These are phyloP conservation scores for Ilex aquifolium DNA, from an alignment of 257 asterid species.

Conservation along the genomic window DNA sequence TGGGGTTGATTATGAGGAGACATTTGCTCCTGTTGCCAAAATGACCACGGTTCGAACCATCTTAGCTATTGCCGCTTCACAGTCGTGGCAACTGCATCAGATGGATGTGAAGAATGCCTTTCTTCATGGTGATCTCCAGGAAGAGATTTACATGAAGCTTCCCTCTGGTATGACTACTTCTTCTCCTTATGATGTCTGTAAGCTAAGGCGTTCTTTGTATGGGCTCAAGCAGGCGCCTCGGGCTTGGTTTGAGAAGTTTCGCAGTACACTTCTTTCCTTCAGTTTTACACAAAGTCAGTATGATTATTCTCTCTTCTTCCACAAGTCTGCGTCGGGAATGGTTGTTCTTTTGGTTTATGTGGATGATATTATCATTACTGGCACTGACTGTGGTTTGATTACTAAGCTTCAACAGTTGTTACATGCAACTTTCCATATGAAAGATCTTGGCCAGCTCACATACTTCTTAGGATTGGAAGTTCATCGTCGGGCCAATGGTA, in stretches of 20 bases:
- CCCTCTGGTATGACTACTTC: not conserved
- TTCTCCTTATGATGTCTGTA: not conserved
- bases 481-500: not conserved
- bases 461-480: not conserved
- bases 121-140: no score
- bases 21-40: no score
- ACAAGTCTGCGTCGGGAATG: not conserved
- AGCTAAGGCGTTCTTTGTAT: not conserved
- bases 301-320: not conserved
- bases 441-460: not conserved
- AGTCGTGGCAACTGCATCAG: no score
- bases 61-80: no score
- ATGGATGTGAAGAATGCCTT: no score
- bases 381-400: not conserved
- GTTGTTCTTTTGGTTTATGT: not conserved
- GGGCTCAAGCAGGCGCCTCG: not conserved
- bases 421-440: not conserved
- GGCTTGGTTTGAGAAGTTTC: not conserved
- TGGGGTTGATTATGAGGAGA: no score
- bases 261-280: not conserved
- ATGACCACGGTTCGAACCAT: no score
- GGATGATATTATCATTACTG: not conserved
- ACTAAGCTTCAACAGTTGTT: slow-evolving; percentile 1
- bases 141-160: no score
- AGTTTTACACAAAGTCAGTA: slow-evolving; percentile 1